Base-by-base conservation (phyloP, 768 basidiomycete species). In the Trametes meyenii region DNA sequence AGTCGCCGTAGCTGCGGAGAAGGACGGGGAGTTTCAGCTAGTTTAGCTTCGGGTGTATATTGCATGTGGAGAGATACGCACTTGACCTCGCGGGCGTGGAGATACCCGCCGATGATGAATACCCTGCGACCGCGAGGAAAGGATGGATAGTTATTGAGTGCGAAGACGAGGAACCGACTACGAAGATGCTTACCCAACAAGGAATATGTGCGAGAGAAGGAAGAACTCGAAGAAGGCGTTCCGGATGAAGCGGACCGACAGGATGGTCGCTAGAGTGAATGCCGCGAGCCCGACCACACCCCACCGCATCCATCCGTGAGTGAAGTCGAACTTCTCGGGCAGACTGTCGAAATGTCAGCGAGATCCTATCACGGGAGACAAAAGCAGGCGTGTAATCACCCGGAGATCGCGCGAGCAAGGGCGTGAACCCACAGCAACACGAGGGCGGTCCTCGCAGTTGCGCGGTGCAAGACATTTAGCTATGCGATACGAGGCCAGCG, bases 391-490 rank as follows among this genome's bases (percentile, higher is more conserved):
- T 5, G 21, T 16, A 39, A 53, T 40, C 21, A 61, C 56, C 58
- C 65, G 26, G 60, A 65, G 23, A 64, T 63, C 1, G 60, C 60
- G 16, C 65, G 59, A 21, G 55, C 46, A 3, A 64, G 53, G 14
- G 61, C 49, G 58, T 83, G 81, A 19, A 80, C 70, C 80, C 79
- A 81, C 11, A 81, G 61, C 11, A 81, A 71, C 10, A 81, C 58
- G 38, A 81, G 70, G 57, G 76, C 70, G 16, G 77, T 75, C 26
- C 81, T 73, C 16, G 79, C 77, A 14, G 79, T 73, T 19, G 78
- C 78, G n/a, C 80, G 77, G 66, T 81, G 81, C 43, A 83, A 70
- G n/a, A 81, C 71, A 51, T 80, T 81, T 23, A 82, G 69, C 73
- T 67, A 46, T 8, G 19, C 16, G 11, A 46, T 8, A 16, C 16